phyloP scores from a whole-genome alignment of 2,329 filamentous ascomycete species.

The Fusarium palustre region DNA sequence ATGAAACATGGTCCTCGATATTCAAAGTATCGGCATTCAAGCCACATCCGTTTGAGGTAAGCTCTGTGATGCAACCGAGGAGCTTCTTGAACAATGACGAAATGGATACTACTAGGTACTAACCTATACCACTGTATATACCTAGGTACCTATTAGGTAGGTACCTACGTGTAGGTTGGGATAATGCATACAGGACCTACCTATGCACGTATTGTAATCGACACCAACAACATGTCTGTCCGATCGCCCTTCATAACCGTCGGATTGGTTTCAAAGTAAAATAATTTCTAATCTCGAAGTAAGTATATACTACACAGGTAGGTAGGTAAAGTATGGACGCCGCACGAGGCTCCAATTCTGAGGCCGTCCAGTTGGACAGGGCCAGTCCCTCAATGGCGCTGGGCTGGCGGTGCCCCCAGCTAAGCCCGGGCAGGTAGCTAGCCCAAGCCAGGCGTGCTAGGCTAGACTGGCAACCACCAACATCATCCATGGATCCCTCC shows the following conservation, averaged over 20 bases:
- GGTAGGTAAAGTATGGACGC: constrained; percentile 20
- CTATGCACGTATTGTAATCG: background rate
- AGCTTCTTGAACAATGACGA: constrained; percentile 15
- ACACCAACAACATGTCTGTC: background rate
- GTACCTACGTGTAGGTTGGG: too few species aligned
- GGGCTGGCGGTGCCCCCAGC: constrained; percentile 13
- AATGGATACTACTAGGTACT: too few species aligned
- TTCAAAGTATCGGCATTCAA: constrained; percentile 5
- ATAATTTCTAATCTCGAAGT: too few species aligned
- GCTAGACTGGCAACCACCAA: constrained; percentile 33
- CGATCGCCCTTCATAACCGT: background rate
- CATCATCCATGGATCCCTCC: constrained; percentile 30
- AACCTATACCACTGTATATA: too few species aligned
- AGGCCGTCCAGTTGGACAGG: constrained; percentile 20
- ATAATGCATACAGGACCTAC: background rate
- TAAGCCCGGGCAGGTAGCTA: constrained; percentile 10
- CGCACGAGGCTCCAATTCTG: constrained; percentile 36
- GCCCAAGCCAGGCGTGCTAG: constrained; percentile 18
- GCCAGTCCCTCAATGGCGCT: constrained; percentile 20
- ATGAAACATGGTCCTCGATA: constrained; percentile 8
- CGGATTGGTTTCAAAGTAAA: background rate
- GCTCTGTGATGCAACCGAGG: constrained; percentile 13
- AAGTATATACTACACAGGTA: background rate
- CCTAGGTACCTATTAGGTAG: too few species aligned
- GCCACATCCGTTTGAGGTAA: constrained; percentile 29